Evolutionary conservation across 2,329 filamentous ascomycete genomes (phyloP), one percentile per base, ranked within the genome.

Genomic region (Cordyceps cicadae): DNA sequence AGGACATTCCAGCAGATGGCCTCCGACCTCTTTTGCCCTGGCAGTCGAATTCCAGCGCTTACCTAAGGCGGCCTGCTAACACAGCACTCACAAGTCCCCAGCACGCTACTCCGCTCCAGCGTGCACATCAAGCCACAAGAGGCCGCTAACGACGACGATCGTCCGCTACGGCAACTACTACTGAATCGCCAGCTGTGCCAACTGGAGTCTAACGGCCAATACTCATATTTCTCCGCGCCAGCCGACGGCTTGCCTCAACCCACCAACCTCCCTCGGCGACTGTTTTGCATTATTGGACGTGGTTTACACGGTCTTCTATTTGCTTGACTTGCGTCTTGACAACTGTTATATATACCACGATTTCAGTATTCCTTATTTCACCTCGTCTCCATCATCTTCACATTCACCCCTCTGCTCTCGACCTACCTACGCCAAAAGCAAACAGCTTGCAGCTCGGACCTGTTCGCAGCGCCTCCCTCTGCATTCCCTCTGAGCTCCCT

Each of bases 281-380:
- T 11, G 24, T 48, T 21, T 29, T 56, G 54, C 54, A 56, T 56
- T 56, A 56, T 46, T 56, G 54, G 54, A n/a, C 26, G 54, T 56
- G 54, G 54, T 48, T 34, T 37, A 46, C 8, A 8, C 8, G 7
- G 4, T 17, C 21, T 19, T 37, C n/a, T 6, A 34, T 26, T 17
- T 49, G 15, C 48, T 14, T 39, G 24, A 34, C 26, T 17, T 49
- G 15, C 48, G 15, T 39, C 52, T 19, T 54, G 37, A 32, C 52
- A 43, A 9, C 51, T 41, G 39, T 54, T 48, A 56, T 56, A 46
- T 56, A 56, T 56, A 56, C 43, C 41, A 48, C 26, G 14, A 56
- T 17, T 7, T 41, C 29, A 26, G 24, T 19, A 12, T 52, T 32
- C 37, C 14, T 2, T 24, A 24, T 52, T 15, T 53, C n/a, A 4